phyloP scores from a whole-genome alignment of 2,329 filamentous ascomycete species.

The Xylariaceae sp. region DNA sequence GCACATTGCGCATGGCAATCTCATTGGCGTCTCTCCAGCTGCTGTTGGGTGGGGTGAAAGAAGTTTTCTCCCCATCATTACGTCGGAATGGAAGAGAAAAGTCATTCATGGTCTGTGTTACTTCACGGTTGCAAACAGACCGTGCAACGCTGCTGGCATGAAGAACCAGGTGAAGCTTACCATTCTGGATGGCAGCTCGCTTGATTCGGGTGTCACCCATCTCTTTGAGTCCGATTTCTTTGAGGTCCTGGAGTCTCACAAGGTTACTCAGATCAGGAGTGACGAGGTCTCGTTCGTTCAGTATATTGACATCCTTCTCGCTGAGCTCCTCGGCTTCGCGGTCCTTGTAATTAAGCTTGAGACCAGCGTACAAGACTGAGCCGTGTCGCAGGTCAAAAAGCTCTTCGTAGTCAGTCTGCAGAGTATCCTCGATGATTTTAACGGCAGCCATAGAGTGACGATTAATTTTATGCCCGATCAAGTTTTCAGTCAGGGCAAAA shows the following conservation, averaged over 20 bases:
- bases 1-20: slow-evolving; percentile 30
- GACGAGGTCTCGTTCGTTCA: slow-evolving; percentile 39
- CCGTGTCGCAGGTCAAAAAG: slow-evolving; percentile 43
- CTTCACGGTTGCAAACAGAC: slow-evolving; percentile 36
- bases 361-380: slow-evolving; percentile 40
- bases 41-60: slow-evolving; percentile 38
- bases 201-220: slow-evolving; percentile 35
- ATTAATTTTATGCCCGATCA: slow-evolving; percentile 40
- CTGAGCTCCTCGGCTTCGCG: slow-evolving; percentile 34
- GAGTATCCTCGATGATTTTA: slow-evolving; percentile 37
- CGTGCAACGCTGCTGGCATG: slow-evolving; percentile 32
- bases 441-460: slow-evolving; percentile 31
- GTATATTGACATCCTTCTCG: slow-evolving; percentile 38
- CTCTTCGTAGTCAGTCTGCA: slow-evolving; percentile 46
- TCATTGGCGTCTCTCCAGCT: slow-evolving; percentile 40
- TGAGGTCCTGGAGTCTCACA: slow-evolving; percentile 34
- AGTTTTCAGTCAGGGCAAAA: slow-evolving; percentile 41
- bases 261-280: slow-evolving; percentile 41
- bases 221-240: slow-evolving; percentile 38
- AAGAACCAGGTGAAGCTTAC: slow-evolving; percentile 40
- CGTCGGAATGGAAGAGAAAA: slow-evolving; percentile 36
- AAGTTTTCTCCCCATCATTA: slow-evolving; percentile 21
- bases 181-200: slow-evolving; percentile 40
- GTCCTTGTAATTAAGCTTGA: slow-evolving; percentile 37
- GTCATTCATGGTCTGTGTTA: slow-evolving; percentile 40